Evolutionary conservation across 768 basidiomycete genomes (phyloP), one percentile per base, ranked within the genome.

Genomic region (Ephemerocybe angulata): DNA sequence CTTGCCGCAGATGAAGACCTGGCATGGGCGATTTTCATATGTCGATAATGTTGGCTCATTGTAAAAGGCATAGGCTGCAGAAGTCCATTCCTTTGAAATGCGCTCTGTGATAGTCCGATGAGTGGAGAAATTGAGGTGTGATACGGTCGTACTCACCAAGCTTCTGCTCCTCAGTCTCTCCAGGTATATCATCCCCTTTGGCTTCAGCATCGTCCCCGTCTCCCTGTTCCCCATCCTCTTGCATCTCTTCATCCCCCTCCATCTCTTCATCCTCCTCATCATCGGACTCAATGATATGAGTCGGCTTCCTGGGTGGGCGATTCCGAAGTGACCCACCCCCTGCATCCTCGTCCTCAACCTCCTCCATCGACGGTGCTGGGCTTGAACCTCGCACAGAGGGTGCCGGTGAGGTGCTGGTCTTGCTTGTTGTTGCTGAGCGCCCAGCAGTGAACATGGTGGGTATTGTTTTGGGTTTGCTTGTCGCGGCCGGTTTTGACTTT

Each of bases 1-100:
- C n/a, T n/a, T n/a, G n/a, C 35, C 24, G 47, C 72, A 75, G 12
- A 53, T 30, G 58, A 74, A 74, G n/a, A 37, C 55, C 47, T 70
- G 69, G 7, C 33, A 21, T 42, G 12, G 52, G 54, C 7, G 55
- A 52, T 8, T 61, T 60, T 22, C 63, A 12, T 21, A 15, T 44
- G n/a, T 44, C 15, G 2, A 5, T 44, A 4, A 21, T 25, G 25
- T 17, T 48, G 46, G 12, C 15, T 15, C 22, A 15, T 48, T 12
- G 10, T 25, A 48, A 21, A 48, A 48, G 4, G 25, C 46, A 27
- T 48, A 48, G 3, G 19, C 7, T 4, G 46, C 17, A 3, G 46
- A 22, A 2, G 19, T 48, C 46, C 46, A 48, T 7, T 15, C 21
- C 25, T 30, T 27, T 17, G 7, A 25, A 11, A 48, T 11, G 2